Evolutionary conservation across 768 basidiomycete genomes (phyloP).

Genomic region (Panaeolus cyanescens): DNA sequence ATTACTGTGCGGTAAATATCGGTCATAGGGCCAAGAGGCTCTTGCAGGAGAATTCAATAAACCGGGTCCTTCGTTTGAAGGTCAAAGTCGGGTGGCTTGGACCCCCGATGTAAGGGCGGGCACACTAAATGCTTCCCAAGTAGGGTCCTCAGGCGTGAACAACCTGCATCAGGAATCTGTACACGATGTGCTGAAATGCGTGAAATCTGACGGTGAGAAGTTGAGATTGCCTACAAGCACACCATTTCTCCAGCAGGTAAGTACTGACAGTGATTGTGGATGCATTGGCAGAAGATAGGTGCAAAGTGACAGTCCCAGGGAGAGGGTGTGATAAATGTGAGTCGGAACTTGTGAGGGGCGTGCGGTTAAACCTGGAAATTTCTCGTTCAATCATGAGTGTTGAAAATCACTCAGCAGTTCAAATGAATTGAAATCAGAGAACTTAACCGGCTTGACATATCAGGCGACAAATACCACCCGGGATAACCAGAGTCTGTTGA

Average conservation of each 20-base stretch:
- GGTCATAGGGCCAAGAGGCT: too few relatives aligned
- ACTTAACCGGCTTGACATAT: not conserved
- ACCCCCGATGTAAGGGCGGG: not conserved
- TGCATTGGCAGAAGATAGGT: not conserved
- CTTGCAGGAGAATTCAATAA: not conserved
- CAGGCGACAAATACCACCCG: not conserved
- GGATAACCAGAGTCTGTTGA: not conserved
- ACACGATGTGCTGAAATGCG: not conserved
- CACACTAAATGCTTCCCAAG: not conserved
- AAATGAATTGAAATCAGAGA: not conserved
- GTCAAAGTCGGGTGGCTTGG: not conserved
- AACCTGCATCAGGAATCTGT: not conserved
- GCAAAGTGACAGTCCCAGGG: not conserved
- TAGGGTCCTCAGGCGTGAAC: not conserved
- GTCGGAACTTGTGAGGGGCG: not conserved
- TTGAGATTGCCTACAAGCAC: not conserved
- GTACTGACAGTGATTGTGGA: not conserved
- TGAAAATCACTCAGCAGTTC: not conserved
- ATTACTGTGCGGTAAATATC: not conserved
- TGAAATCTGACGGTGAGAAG: not conserved
- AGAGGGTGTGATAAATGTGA: not conserved
- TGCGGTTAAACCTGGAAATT: not conserved
- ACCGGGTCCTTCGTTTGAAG: not conserved
- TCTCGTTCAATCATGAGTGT: not conserved
- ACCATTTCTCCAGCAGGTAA: not conserved